These are phyloP conservation scores for Musa troglodytarum DNA, from an alignment of 176 grass and related monocot genomes.

Conservation along the genomic window DNA sequence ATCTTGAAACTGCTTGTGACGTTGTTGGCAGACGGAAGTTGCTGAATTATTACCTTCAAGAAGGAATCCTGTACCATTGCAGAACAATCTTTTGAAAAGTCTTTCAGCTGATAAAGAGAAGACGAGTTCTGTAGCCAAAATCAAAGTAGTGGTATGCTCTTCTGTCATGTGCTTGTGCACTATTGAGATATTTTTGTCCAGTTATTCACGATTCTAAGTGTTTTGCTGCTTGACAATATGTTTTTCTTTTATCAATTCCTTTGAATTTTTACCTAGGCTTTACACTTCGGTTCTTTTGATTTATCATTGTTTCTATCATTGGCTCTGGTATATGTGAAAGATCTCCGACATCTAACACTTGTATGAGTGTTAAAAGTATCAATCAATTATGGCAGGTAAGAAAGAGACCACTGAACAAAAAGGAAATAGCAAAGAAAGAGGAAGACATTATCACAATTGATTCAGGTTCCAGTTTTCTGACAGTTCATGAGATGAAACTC, in stretches of 20 bases:
- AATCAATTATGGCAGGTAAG: conserved; percentile 29
- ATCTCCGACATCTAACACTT: background rate
- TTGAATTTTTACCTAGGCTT: background rate
- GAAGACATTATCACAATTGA: conserved; percentile 46
- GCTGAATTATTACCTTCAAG: conserved; percentile 20
- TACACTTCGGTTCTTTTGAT: too few species aligned
- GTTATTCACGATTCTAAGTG: background rate
- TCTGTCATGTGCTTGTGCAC: background rate
- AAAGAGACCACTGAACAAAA: conserved; percentile 57
- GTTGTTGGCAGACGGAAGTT: conserved; percentile 22
- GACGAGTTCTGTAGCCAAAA: conserved; percentile 38
- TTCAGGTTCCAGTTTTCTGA: conserved; percentile 27
- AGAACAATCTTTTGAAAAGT: conserved; percentile 2
- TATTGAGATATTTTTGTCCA: background rate
- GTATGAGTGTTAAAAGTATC: background rate
- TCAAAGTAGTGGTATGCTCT: conserved; percentile 42
- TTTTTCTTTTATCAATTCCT: background rate
- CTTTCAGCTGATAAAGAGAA: conserved; percentile 30
- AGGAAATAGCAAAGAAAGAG: conserved; percentile 46
- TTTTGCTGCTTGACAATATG: background rate
- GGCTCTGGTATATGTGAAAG: background rate
- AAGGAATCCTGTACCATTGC: background rate
- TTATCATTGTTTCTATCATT: background rate
- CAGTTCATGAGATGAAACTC: conserved; percentile 49
- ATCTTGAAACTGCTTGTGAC: conserved; percentile 23